phyloP scores from a whole-genome alignment of 2,329 filamentous ascomycete genomes.

The Paecilomyces dactylethromorphus region DNA sequence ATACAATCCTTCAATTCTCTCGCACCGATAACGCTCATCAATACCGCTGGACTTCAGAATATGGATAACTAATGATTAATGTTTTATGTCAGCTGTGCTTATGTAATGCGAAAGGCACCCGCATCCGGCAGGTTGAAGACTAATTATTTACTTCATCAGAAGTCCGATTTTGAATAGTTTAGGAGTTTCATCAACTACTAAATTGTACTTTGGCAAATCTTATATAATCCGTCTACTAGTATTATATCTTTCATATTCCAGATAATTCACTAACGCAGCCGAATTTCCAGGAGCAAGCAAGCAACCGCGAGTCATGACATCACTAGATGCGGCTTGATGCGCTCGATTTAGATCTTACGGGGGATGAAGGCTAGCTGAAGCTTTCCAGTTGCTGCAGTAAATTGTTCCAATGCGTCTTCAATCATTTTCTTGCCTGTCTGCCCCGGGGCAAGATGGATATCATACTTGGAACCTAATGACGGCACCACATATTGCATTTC shows the following conservation, averaged over 20 bases:
- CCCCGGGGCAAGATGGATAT: constrained; percentile 18
- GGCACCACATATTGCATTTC: constrained; percentile 15
- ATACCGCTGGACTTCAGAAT: background rate
- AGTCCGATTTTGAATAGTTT: no score
- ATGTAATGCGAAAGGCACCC: background rate
- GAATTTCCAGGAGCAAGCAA: no score
- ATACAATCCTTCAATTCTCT: background rate
- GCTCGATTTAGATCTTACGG: background rate
- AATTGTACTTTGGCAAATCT: no score
- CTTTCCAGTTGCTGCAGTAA: constrained; percentile 8
- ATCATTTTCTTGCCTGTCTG: constrained; percentile 13
- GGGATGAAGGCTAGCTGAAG: constrained; percentile 4
- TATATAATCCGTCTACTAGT: no score
- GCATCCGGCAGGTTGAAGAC: no score
- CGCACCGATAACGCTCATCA: background rate
- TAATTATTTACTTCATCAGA: no score
- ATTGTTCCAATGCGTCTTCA: constrained; percentile 12
- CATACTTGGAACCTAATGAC: constrained; percentile 15
- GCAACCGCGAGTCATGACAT: no score
- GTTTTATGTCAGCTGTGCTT: background rate
- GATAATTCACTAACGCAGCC: no score
- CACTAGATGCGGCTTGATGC: no score
- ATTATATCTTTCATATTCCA: no score
- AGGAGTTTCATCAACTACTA: no score
- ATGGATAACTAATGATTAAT: background rate